Evolutionary conservation across 1,284 basidiomycete genomes (phyloP), one percentile per base, ranked within the genome.

Genomic region (Bondarzewia mesenterica): DNA sequence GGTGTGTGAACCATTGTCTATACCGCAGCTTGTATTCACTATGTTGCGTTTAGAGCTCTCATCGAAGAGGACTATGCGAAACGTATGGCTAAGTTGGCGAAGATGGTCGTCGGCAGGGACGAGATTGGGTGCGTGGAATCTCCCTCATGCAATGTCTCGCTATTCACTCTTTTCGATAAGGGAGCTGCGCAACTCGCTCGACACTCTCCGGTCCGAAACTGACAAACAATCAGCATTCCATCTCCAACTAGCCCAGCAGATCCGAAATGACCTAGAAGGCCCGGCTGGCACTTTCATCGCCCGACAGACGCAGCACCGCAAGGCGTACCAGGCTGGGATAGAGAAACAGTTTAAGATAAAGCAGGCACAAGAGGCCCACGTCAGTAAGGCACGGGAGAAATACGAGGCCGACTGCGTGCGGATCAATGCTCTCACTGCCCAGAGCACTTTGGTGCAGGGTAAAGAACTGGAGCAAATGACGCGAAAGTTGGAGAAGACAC

Each of bases 21-120:
- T 16, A 16, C 15, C 16, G 21, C 1, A 20, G 25, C 42, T 46
- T 22, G 42, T 23, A 14, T 12, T 37, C 21, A 35, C 22, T 5
- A 41, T 35, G 36, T 16, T 47, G 37, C 36, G 7, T 54, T 0
- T 65, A 89, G 89, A 56, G 82, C 89, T 8, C 57, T 73, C 25
- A 93, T 98, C 55, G 94, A 99, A 64, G 94, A 97, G 57, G 95
- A 98, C 27, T 98, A 98, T 60, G 85, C 94, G 2, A 94, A 93
- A 68, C 80, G 86, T 32, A 62, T 99, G 8, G 70, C 77, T 20
- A 93, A 90, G 65, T 73, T 99, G 21, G 77, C 92, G 25, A 95
- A 91, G 66, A 63, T 74, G 50, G 60, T 78, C 1, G 68, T 97
- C 20, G 93, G 94, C 21, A 77, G 76, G 58, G 91, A 95, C 64